Conservation (phyloP, 2,329 filamentous ascomycete species). For the Ophiostoma populinum region DNA sequence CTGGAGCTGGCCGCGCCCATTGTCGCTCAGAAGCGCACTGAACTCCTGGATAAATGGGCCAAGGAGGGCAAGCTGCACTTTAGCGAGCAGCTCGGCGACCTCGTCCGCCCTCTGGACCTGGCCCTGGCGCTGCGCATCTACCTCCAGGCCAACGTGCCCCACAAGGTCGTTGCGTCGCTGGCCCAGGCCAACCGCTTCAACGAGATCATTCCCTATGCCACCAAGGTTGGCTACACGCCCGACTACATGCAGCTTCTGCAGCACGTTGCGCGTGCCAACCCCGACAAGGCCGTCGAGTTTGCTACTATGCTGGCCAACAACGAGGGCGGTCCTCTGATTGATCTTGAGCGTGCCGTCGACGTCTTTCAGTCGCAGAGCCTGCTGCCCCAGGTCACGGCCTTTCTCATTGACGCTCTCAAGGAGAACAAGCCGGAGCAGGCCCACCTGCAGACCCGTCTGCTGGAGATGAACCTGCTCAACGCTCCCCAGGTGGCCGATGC, state of each 20-base stretch:
- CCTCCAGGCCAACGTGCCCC: conserved; percentile 71
- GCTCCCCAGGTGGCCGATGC: conserved; percentile 96
- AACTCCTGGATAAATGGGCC: conserved; percentile 95
- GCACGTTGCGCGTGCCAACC: conserved; percentile 79
- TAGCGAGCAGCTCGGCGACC: conserved; percentile 90
- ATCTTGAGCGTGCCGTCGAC: conserved; percentile 87
- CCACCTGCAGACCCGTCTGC: conserved; percentile 76
- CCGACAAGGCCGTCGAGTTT: conserved; percentile 89
- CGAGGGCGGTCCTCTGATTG: conserved; percentile 71
- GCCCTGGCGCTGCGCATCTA: conserved; percentile 80
- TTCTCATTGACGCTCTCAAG: conserved; percentile 86
- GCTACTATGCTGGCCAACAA: conserved; percentile 83
- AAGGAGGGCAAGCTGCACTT: conserved; percentile 89
- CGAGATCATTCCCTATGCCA: conserved; percentile 83
- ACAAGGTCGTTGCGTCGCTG: conserved; percentile 89
- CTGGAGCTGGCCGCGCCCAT: conserved; percentile 87
- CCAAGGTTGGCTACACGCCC: conserved; percentile 74
- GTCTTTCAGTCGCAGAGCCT: conserved; percentile 97
- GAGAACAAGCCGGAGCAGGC: conserved; percentile 90
- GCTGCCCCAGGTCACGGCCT: conserved; percentile 96
- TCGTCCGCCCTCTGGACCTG: conserved; percentile 78
- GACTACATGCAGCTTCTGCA: conserved; percentile 86
- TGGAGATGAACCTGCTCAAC: conserved; percentile 97
- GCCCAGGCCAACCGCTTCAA: conserved; percentile 95
- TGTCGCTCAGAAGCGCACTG: conserved; percentile 82